Percentiles rank a stretch among this genome's conserved stretches.
Conservation (phyloP, 345 rosid species). For the Erucastrum elatum region DNA sequence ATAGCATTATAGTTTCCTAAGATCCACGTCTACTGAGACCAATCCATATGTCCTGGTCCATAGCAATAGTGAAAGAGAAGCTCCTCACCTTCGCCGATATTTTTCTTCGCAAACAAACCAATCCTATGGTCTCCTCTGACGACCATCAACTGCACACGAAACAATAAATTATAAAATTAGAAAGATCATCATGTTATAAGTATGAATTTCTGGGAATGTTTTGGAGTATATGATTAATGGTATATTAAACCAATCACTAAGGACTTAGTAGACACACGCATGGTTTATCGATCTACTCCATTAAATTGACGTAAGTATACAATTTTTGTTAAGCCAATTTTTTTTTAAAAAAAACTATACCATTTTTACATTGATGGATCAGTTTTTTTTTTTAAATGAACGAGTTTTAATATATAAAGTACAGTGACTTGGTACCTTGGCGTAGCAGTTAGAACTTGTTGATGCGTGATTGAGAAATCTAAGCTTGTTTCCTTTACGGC, state of each 20-base stretch:
- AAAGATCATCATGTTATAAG: background rate
- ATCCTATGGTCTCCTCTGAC: conserved; percentile 94
- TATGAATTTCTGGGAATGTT: background rate
- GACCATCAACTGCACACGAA: conserved; percentile 60
- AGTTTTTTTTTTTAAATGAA: background rate
- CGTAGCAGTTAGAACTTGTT: conserved; percentile 78
- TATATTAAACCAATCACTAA: background rate
- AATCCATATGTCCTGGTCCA: conserved; percentile 66
- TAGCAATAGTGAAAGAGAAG: conserved; percentile 78
- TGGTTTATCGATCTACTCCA: background rate
- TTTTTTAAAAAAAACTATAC: no score
- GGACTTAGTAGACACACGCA: background rate
- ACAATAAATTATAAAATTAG: background rate
- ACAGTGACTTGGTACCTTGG: conserved; percentile 55
- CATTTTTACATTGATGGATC: background rate
- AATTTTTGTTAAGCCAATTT: no score
- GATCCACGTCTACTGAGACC: conserved; percentile 46
- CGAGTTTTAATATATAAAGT: background rate
- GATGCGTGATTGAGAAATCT: conserved; percentile 87
- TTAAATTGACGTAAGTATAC: background rate
- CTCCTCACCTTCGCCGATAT: conserved; percentile 82
- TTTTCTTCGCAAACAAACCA: conserved; percentile 74
- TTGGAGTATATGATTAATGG: background rate
- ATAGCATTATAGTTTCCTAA: conserved; percentile 26
- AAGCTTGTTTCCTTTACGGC: conserved; percentile 86